phyloP scores from a whole-genome alignment of 2,329 filamentous ascomycete species.

The Tolypocladium guangdongense region DNA sequence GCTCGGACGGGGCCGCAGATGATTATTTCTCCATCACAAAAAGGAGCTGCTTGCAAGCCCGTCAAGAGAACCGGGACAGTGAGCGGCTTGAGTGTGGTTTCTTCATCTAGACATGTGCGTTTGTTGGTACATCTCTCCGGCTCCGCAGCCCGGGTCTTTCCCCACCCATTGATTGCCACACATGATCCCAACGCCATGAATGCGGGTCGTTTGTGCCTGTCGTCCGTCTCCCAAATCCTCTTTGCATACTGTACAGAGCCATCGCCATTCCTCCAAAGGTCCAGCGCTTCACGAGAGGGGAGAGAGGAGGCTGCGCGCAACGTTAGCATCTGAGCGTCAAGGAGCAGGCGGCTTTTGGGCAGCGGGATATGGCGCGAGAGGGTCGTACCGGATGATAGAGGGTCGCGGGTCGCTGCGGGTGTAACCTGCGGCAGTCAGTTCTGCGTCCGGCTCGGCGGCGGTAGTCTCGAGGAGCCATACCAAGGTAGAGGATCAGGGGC shows the following conservation, averaged over 20 bases:
- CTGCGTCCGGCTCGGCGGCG: neutral
- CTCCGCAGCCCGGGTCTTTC: neutral
- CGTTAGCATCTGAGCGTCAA: conserved; percentile 9
- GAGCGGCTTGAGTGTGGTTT: neutral
- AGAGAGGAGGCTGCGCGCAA: conserved; percentile 42
- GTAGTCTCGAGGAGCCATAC: conserved; percentile 36
- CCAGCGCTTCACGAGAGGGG: conserved; percentile 44
- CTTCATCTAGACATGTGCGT: neutral
- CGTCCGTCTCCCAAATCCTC: neutral
- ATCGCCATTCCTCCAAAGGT: neutral
- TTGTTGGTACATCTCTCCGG: conserved; percentile 1
- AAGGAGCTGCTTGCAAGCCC: neutral
- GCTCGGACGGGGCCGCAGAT: neutral
- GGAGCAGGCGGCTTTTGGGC: neutral
- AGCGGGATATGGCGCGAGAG: neutral
- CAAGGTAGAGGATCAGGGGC: conserved; percentile 91
- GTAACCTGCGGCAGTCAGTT: conserved; percentile 51
- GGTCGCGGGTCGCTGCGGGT: conserved; percentile 89
- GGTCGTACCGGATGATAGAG: conserved; percentile 46
- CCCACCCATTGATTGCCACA: neutral
- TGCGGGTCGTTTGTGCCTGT: conserved; percentile 9
- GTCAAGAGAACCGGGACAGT: neutral
- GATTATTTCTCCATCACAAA: neutral
- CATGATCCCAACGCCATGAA: conserved; percentile 13
- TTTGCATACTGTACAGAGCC: neutral